phyloP scores from a whole-genome alignment of 495 filamentous ascomycete genomes.

The Penicillium nucicola region DNA sequence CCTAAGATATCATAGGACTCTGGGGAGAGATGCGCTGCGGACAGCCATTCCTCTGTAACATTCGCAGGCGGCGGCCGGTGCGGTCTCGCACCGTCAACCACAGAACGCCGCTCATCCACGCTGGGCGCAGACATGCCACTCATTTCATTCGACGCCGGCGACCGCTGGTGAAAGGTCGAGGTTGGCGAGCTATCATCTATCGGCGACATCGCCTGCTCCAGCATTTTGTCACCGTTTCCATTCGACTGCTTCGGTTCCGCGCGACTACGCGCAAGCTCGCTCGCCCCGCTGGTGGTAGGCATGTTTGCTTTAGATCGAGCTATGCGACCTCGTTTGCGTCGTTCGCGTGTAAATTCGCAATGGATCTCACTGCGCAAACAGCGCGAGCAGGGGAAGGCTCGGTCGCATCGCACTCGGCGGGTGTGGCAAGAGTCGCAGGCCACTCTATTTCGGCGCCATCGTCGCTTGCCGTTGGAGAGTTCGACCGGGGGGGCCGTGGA shows the following conservation, averaged over 20 bases:
- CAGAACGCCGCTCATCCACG: slow-evolving; percentile 30
- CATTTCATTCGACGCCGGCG: slow-evolving; percentile 32
- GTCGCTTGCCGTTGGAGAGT: slow-evolving; percentile 36
- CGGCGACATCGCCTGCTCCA: slow-evolving; percentile 17
- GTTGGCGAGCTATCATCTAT: slow-evolving; percentile 26
- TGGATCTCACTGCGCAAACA: slow-evolving; percentile 41
- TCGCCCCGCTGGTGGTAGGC: not conserved
- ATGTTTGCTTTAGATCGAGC: slow-evolving; percentile 26
- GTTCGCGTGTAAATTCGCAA: slow-evolving; percentile 46
- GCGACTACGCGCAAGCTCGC: not conserved
- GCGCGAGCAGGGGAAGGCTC: slow-evolving; percentile 45
- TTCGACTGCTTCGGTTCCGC: slow-evolving; percentile 8
- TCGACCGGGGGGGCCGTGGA: slow-evolving; percentile 23
- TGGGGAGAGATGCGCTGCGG: slow-evolving; percentile 37
- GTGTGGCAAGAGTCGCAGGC: slow-evolving; percentile 47
- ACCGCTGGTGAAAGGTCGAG: slow-evolving; percentile 26
- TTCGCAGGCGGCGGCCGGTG: slow-evolving; percentile 13
- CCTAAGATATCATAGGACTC: slow-evolving; percentile 35
- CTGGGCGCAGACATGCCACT: slow-evolving; percentile 31
- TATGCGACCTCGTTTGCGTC: slow-evolving; percentile 44
- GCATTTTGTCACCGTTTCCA: slow-evolving; percentile 2
- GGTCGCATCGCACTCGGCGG: slow-evolving; percentile 48
- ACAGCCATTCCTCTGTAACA: slow-evolving; percentile 41
- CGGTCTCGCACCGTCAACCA: slow-evolving; percentile 14
- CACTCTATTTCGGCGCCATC: slow-evolving; percentile 46